phyloP scores from a whole-genome alignment of 495 filamentous ascomycete species.

The Margaritispora aquatica region DNA sequence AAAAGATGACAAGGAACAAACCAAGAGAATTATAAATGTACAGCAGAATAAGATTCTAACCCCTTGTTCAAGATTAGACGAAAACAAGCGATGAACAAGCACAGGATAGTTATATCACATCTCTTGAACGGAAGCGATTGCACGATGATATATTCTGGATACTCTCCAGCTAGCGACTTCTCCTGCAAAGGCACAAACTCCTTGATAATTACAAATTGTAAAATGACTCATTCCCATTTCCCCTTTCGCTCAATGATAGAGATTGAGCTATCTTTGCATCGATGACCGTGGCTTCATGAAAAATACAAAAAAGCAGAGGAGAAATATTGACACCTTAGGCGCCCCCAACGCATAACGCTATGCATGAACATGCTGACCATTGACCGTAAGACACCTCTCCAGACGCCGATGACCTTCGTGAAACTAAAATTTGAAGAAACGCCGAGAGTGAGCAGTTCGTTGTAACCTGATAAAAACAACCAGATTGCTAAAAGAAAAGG shows the following conservation, averaged over 20 bases:
- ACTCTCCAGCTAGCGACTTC: neutral
- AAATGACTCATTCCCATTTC: no score
- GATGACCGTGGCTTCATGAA: neutral
- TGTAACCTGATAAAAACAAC: neutral
- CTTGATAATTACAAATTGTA: no score
- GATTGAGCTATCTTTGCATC: neutral
- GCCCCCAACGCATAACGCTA: constrained; percentile 19
- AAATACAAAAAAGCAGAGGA: neutral
- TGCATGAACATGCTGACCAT: constrained; percentile 8
- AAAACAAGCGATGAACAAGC: no score
- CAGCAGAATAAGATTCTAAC: no score
- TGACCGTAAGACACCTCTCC: neutral
- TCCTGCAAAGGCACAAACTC: neutral
- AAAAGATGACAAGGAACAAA: neutral
- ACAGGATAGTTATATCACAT: no score
- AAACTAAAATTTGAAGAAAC: neutral
- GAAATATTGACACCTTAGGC: neutral
- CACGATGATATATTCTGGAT: no score
- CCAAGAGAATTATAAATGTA: neutral
- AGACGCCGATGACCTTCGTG: neutral
- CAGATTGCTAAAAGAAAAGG: neutral
- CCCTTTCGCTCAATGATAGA: neutral
- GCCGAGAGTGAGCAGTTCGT: neutral
- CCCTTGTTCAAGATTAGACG: no score
- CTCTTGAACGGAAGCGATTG: no score